Evolutionary conservation across 371 early-diverging fungal species (phyloP).

Genomic region (Mortierella sp.): DNA sequence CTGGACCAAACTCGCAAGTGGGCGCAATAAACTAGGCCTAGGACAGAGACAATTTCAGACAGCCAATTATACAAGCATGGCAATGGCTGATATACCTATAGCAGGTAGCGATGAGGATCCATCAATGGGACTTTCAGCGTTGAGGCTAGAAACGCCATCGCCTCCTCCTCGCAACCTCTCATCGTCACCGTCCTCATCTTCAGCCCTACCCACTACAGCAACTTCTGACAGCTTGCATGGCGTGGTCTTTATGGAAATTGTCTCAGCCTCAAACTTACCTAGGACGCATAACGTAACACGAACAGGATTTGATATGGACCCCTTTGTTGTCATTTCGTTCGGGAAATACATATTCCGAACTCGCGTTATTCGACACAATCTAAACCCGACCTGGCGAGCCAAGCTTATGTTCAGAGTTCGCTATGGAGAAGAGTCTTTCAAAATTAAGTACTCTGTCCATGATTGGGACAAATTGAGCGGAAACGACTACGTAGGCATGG

Average conservation of each 20-base stretch:
- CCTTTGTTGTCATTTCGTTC: slow-evolving; percentile 84
- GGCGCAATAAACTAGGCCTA: slow-evolving; percentile 47
- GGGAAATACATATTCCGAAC: slow-evolving; percentile 80
- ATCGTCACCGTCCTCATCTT: slow-evolving; percentile 32
- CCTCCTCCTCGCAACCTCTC: slow-evolving; percentile 32
- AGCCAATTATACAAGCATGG: slow-evolving; percentile 15
- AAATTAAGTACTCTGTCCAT: slow-evolving; percentile 77
- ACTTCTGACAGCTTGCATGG: slow-evolving; percentile 60
- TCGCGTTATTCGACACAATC: slow-evolving; percentile 70
- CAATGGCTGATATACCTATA: slow-evolving; percentile 47
- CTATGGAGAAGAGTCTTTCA: slow-evolving; percentile 67
- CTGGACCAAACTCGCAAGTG: slow-evolving; percentile 33
- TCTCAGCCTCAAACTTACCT: slow-evolving; percentile 73
- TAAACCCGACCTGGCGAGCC: slow-evolving; percentile 80
- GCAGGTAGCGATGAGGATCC: slow-evolving; percentile 28
- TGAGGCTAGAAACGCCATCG: slow-evolving; percentile 35
- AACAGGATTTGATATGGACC: slow-evolving; percentile 85
- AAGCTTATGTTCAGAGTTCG: slow-evolving; percentile 75
- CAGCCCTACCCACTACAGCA: slow-evolving; percentile 33
- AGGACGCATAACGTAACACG: slow-evolving; percentile 69
- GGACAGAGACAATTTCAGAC: slow-evolving; percentile 45
- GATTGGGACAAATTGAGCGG: slow-evolving; percentile 84
- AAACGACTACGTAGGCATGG: slow-evolving; percentile 78
- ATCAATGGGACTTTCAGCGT: slow-evolving; percentile 18
- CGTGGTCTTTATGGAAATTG: slow-evolving; percentile 73